Conservation (phyloP, 2,329 filamentous ascomycete genomes). For the Microdochium paspali region DNA sequence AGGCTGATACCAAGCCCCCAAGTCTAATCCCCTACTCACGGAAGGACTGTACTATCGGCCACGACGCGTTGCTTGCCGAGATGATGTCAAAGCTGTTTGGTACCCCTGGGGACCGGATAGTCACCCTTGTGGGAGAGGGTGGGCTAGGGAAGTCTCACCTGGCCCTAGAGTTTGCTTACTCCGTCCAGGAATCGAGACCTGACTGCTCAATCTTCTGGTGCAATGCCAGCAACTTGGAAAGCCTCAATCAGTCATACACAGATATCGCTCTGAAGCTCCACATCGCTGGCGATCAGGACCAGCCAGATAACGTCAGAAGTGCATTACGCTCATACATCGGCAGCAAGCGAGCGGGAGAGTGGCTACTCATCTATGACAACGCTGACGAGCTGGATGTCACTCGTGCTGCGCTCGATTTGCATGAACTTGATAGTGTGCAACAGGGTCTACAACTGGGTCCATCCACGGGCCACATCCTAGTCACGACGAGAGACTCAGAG, state of each 20-base stretch:
- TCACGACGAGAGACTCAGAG: neutral
- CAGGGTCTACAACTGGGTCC: neutral
- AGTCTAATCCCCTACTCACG: neutral
- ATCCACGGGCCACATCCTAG: neutral
- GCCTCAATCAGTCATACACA: neutral
- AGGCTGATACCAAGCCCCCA: neutral
- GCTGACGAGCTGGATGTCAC: neutral
- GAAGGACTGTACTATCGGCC: neutral
- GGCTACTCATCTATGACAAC: neutral
- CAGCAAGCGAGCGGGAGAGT: neutral
- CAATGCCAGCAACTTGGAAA: neutral
- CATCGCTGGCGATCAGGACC: neutral
- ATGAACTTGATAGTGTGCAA: too few relatives aligned
- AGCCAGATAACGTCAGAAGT: neutral
- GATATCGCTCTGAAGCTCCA: neutral
- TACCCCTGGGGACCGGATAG: neutral
- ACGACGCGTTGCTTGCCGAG: neutral
- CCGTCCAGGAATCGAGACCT: neutral
- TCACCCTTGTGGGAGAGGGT: neutral
- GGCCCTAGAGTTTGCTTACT: neutral
- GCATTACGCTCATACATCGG: neutral
- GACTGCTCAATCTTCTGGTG: neutral
- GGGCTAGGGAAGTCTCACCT: neutral
- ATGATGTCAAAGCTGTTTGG: neutral
- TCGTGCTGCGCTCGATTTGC: neutral